phyloP scores from a whole-genome alignment of 2,329 filamentous ascomycete genomes.

The Nectriaceae sp. region DNA sequence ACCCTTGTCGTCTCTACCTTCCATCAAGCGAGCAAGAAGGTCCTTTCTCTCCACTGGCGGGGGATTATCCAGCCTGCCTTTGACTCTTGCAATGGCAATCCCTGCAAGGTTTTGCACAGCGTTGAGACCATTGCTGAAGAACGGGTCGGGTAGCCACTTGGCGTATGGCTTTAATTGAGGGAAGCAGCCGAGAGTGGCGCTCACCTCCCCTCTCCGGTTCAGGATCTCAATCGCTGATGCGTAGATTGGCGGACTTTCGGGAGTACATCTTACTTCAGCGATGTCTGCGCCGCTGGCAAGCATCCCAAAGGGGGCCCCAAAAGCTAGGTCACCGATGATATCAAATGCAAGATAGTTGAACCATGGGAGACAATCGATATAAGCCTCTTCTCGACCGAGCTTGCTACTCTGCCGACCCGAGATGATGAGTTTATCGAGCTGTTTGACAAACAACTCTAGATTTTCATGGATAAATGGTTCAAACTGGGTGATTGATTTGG shows the following conservation, averaged over 20 bases:
- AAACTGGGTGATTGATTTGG: conserved; percentile 79
- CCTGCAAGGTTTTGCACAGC: conserved; percentile 82
- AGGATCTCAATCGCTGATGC: conserved; percentile 84
- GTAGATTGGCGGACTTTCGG: conserved; percentile 64
- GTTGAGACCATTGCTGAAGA: conserved; percentile 73
- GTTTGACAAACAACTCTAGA: conserved; percentile 69
- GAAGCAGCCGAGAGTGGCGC: conserved; percentile 73
- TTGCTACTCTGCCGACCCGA: conserved; percentile 47
- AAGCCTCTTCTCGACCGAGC: conserved; percentile 62
- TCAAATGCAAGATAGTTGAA: conserved; percentile 60
- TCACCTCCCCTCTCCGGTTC: conserved; percentile 86
- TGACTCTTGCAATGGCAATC: conserved; percentile 83
- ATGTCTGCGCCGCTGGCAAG: conserved; percentile 73
- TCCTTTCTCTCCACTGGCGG: conserved; percentile 70
- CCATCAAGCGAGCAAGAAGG: conserved; percentile 80
- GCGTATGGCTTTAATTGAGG: conserved; percentile 79
- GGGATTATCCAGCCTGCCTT: conserved; percentile 70
- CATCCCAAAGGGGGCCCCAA: conserved; percentile 64
- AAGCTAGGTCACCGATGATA: conserved; percentile 51
- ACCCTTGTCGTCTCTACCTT: conserved; percentile 80
- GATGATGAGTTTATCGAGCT: conserved; percentile 67
- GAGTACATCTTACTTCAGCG: conserved; percentile 68
- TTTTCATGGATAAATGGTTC: conserved; percentile 88
- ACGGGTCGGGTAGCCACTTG: conserved; percentile 77
- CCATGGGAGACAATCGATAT: conserved; percentile 76